Base-by-base conservation (phyloP, 139 green algal genomes). In the Coelastrella sp. region DNA sequence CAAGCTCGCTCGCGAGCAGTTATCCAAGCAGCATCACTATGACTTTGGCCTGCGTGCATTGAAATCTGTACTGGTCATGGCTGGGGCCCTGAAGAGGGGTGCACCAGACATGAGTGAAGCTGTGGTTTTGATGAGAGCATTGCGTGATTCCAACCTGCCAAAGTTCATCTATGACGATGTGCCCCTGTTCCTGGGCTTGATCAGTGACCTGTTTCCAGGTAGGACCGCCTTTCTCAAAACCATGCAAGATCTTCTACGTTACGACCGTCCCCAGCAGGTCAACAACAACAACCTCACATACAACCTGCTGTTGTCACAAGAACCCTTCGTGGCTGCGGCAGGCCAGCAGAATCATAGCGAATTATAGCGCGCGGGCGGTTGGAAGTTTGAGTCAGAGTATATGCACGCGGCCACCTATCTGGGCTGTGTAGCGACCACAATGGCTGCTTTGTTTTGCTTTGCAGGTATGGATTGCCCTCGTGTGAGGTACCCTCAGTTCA, bases 81-180 rank as follows among this genome's bases (percentile, higher is more conserved):
- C 94, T 43, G 94, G 94, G 17, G 92, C 91, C 34, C 88, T 96
- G 73, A 90, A 95, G 82, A 91, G 94, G 60, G 90, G 19, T 92
- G 95, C 89, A 0, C 80, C 80, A 13, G 80, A 68, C 80, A 86
- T 86, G 80, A 71, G 35, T 34, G 80, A 86, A 40, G 89, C 89
- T 38, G 92, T 96, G 73, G 92, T 97, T 88, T 90, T 97, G 83
- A 96, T 96, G 92, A 88, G 94, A n/a, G 94, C 94, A 45, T 89
- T 97, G 72, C 84, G 94, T 15, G 94, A 97, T 90, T 95, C 95
- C 89, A 96, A 97, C 92, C 93, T 97, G 79, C 94, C 94, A 74
- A 97, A 97, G 92, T 95, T 97, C 51, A 81, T 96, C 53, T 71
- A 88, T 9, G 66, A 84, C 64, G 94, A 97, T 84, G 94, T 97